Conservation (phyloP, 345 rosid genomes). For the Gossypioides kirkii region DNA sequence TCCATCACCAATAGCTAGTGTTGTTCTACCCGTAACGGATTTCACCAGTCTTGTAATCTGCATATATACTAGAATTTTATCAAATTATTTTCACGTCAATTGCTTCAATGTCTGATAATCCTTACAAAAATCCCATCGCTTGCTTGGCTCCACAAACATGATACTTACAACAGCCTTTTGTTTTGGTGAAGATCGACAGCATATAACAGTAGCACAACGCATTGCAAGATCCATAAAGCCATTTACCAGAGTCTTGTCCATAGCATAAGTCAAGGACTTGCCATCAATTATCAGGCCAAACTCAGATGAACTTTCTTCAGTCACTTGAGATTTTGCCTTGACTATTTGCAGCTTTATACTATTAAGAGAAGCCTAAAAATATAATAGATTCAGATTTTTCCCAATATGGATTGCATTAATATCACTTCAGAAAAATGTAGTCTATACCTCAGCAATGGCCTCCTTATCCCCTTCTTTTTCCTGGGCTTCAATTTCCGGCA, state of each 20-base stretch:
- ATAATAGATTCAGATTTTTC: conserved; percentile 17
- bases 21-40: conserved; percentile 46
- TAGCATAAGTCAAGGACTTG: conserved; percentile 60
- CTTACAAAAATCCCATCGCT: background rate
- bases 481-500: conserved; percentile 47
- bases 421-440: conserved; percentile 8
- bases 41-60: conserved; percentile 92
- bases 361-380: conserved; percentile 51
- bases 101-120: background rate
- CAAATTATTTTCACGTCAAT: conserved; percentile 32
- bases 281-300: conserved; percentile 88
- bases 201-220: conserved; percentile 64
- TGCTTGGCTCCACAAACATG: background rate
- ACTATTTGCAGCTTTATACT: conserved; percentile 47
- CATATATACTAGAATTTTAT: conserved; percentile 37
- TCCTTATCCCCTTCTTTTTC: conserved; percentile 63
- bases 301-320: conserved; percentile 20
- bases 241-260: conserved; percentile 39
- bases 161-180: conserved; percentile 91
- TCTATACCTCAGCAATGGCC: conserved; percentile 45
- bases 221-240: conserved; percentile 60
- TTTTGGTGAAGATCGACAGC: conserved; percentile 88
- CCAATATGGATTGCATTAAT: background rate
- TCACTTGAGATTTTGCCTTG: conserved; percentile 34
- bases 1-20: conserved; percentile 85